Base-by-base conservation (phyloP, 345 rosid species). In the Ceriops zippeliana region DNA sequence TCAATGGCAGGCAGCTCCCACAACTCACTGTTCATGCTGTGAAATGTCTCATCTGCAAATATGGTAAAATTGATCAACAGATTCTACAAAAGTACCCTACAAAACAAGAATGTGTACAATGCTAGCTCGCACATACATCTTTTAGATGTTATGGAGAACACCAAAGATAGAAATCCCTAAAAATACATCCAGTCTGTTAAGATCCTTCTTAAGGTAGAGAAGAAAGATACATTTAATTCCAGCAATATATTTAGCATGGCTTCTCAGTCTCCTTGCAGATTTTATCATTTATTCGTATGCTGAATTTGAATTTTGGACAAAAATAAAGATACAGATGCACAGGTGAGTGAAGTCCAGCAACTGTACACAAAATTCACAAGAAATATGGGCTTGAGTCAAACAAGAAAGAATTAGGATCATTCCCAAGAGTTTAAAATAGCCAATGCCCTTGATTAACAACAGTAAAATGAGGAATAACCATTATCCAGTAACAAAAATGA, bases 1-100 rank as follows among this genome's bases (percentile, higher is more conserved):
- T 96, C 98, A 69, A 96, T 87, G 1, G 89, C 82, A 58, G 99
- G 99, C 78, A 96, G 83, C 75, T 96, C 99, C 84, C 92, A 86
- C 83, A 96, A 79, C 71, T 89, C 97, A 66, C 92, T 92, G 75
- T 83, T 86, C 76, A 85, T 76, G 77, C 83, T 77, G 73, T 87
- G 98, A 83, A 89, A 92, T 61, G 97, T 81, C 76, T 92, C 96
- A 42, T 68, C 99, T 91, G 87, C 75, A 80, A 62, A 61, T 52
- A 61, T 68, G 27, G 58, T 49, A 78, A 68, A 61, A 71, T 31
- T 15, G 20, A 64, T 69, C 34, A 15, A 26, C 26, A 69, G 8
- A 58, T 11, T 67, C 5, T 34, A 9, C 53, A 49, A 28, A 59
- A 51, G 24, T 5, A 20, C 5, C 27, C 54, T 60, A 56, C 2